A percentile compares a stretch with the other conserved stretches of the same genome.
These are phyloP conservation scores for Globisporangium mamillatum DNA, from an alignment of 352 stramenopile genomes.

Conservation along the genomic window DNA sequence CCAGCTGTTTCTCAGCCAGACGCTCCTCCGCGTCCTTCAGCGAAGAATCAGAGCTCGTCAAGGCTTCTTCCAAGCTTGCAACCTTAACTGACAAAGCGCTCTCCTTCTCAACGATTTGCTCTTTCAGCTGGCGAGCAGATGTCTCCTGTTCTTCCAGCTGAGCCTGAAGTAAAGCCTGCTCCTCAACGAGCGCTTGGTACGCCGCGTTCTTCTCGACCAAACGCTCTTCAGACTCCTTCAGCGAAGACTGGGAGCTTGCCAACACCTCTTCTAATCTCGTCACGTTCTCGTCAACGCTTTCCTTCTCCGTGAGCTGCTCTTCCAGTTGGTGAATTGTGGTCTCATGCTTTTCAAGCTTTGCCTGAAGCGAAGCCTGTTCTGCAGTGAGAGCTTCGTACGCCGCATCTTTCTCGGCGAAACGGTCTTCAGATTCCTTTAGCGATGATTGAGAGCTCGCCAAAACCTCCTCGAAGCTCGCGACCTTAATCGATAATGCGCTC, in stretches of 20 bases:
- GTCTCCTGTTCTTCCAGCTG: not conserved
- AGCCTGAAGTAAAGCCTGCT: not conserved
- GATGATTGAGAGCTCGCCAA: not conserved
- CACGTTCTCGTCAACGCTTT: not conserved
- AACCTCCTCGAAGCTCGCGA: not conserved
- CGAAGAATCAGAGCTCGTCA: constrained; percentile 4
- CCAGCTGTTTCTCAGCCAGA: constrained; percentile 8
- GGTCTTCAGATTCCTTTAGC: not conserved
- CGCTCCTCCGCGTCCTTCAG: constrained; percentile 11
- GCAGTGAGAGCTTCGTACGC: not conserved
- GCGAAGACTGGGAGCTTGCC: not conserved
- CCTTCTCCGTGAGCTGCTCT: not conserved
- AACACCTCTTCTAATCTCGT: not conserved
- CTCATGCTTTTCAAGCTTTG: not conserved
- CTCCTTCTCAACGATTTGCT: constrained; percentile 7
- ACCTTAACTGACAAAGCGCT: not conserved
- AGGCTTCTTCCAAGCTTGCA: constrained; percentile 1
- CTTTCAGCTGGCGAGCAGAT: constrained; percentile 5
- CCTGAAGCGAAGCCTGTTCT: not conserved
- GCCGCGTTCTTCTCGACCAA: not conserved
- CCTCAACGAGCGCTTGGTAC: not conserved
- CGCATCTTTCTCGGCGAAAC: not conserved
- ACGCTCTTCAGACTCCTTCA: not conserved
- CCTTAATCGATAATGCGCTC: not conserved
- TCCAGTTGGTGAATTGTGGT: constrained; percentile 5